Evolutionary conservation across 805 yeast genomes (phyloP).

Genomic region (Metschnikowia picachoensis): DNA sequence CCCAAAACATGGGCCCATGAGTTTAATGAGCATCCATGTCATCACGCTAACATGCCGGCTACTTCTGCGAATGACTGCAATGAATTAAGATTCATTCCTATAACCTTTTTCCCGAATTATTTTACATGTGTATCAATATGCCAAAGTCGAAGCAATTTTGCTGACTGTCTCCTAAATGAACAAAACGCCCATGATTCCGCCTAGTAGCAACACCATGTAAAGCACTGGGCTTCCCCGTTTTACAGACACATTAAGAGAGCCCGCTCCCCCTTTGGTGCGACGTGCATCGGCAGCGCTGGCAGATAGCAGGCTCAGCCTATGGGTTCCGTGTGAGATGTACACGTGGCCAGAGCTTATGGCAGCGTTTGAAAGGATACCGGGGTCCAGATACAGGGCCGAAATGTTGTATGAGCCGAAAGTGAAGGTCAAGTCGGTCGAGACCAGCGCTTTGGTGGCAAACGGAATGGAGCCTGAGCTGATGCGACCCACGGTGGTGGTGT

Average conservation of each 20-base stretch:
- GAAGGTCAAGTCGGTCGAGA: conserved; percentile 5
- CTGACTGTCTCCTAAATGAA: not conserved
- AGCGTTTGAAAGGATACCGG: conserved; percentile 26
- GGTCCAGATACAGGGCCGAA: conserved; percentile 15
- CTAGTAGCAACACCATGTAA: conserved; percentile 2
- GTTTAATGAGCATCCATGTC: no score
- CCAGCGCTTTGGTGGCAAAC: conserved; percentile 33
- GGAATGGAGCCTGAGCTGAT: conserved; percentile 47
- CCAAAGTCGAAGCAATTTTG: no score
- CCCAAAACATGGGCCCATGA: no score
- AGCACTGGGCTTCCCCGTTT: not conserved
- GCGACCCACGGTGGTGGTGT: conserved; percentile 20
- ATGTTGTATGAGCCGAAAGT: conserved; percentile 11
- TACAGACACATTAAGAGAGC: conserved; percentile 1
- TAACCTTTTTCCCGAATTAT: no score
- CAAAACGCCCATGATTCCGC: conserved; percentile 8
- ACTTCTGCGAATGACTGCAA: no score
- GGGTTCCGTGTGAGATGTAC: conserved; percentile 19
- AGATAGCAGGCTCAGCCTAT: conserved; percentile 1
- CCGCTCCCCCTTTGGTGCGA: conserved; percentile 8
- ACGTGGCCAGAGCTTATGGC: conserved; percentile 27
- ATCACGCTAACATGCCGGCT: no score
- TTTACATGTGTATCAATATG: not conserved
- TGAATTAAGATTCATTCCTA: no score
- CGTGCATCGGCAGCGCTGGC: conserved; percentile 21